Evolutionary conservation across 2,329 filamentous ascomycete species (phyloP).

Genomic region (Periconia macrospinosa): DNA sequence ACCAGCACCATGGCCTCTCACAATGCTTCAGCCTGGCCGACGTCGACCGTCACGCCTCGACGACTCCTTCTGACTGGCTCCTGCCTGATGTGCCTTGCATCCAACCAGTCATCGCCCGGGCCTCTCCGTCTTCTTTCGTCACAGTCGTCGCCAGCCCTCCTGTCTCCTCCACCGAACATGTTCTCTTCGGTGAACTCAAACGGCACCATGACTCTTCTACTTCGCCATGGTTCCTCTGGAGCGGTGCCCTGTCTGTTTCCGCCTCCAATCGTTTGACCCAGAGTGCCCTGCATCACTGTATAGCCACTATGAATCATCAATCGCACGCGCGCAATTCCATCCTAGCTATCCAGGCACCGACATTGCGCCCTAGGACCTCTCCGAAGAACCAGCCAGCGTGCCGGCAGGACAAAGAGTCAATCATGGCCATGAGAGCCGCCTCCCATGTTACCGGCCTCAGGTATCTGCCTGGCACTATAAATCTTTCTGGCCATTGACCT

Average conservation of each 20-base stretch:
- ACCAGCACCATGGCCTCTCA: slow-evolving; percentile 9
- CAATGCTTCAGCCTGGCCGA: slow-evolving; percentile 25
- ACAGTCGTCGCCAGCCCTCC: slow-evolving; percentile 11
- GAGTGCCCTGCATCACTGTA: slow-evolving; percentile 24
- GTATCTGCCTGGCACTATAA: slow-evolving; percentile 38
- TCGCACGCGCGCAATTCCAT: slow-evolving; percentile 15
- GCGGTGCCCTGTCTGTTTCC: slow-evolving; percentile 23
- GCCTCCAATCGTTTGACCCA: slow-evolving; percentile 26
- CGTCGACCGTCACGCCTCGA: slow-evolving; percentile 9
- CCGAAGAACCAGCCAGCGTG: slow-evolving; percentile 16
- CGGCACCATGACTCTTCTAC: slow-evolving; percentile 27
- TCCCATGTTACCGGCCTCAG: slow-evolving; percentile 32
- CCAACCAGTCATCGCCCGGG: slow-evolving; percentile 15
- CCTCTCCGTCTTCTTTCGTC: slow-evolving; percentile 7
- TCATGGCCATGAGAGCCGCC: not conserved
- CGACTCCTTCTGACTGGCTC: slow-evolving; percentile 16
- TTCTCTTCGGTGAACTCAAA: slow-evolving; percentile 17
- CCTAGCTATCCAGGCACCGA: slow-evolving; percentile 34
- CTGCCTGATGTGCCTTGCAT: slow-evolving; percentile 32
- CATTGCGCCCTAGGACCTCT: slow-evolving; percentile 25
- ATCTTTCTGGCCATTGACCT: slow-evolving; percentile 13
- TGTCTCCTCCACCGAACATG: slow-evolving; percentile 17
- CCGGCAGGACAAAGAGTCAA: slow-evolving; percentile 18
- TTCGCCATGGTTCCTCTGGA: slow-evolving; percentile 11
- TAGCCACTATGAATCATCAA: slow-evolving; percentile 38